phyloP scores from a whole-genome alignment of 2,329 filamentous ascomycete species.

The Cryphonectria japonica region DNA sequence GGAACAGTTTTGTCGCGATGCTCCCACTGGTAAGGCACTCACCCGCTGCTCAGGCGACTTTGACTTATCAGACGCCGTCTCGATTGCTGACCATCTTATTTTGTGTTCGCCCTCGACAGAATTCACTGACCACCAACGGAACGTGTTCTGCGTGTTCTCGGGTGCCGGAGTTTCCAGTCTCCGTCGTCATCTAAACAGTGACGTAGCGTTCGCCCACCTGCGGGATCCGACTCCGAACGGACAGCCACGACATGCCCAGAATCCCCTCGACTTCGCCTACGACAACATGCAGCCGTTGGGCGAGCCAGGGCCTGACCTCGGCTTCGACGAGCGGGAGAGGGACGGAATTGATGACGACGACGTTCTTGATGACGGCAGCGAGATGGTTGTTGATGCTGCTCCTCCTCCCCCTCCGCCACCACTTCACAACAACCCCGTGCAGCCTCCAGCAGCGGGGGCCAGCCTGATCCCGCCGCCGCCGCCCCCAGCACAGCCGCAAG shows the following conservation, averaged over 20 bases:
- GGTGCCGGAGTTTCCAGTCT: slow-evolving; percentile 80
- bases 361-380: slow-evolving; percentile 36
- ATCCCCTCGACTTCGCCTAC: slow-evolving; percentile 28
- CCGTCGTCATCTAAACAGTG: slow-evolving; percentile 74
- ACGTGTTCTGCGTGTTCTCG: slow-evolving; percentile 97
- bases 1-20: slow-evolving; percentile 81
- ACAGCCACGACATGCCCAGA: slow-evolving; percentile 21
- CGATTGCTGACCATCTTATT: slow-evolving; percentile 7
- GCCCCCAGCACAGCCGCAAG: slow-evolving; percentile 16
- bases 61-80: too few relatives aligned
- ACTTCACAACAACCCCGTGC: neutral
- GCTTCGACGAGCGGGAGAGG: slow-evolving; percentile 43
- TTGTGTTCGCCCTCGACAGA: slow-evolving; percentile 52
- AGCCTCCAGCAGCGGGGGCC: slow-evolving; percentile 9
- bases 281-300: slow-evolving; percentile 23
- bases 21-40: slow-evolving; percentile 67
- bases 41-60: neutral
- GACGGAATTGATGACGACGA: slow-evolving; percentile 41
- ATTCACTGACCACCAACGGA: slow-evolving; percentile 92
- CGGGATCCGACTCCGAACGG: slow-evolving; percentile 39
- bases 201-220: slow-evolving; percentile 50
- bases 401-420: slow-evolving; percentile 17
- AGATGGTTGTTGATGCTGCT: slow-evolving; percentile 38
- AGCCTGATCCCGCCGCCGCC: slow-evolving; percentile 29
- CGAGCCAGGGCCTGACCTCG: slow-evolving; percentile 36